A percentile compares a stretch with the other conserved stretches of the same genome.
phyloP scores from a whole-genome alignment of 1,139 yeast genomes.

The Scheffersomyces segobiensis region DNA sequence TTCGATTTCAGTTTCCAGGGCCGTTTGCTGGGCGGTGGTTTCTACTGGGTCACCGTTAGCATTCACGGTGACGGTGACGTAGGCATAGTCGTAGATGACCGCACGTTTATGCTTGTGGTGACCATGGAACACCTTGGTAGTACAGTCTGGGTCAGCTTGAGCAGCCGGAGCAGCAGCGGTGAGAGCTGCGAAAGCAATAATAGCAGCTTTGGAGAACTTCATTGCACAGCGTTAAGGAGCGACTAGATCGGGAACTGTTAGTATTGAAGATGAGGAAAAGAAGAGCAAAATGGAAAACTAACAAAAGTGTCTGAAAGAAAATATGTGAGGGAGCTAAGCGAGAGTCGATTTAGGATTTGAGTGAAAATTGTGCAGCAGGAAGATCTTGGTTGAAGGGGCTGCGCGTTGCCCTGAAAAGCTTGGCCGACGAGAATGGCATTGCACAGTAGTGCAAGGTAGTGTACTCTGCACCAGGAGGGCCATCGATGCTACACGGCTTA shows the following conservation, averaged over 20 bases:
- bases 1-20: neutral
- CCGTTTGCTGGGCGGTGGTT: neutral
- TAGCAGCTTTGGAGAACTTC: constrained; percentile 32
- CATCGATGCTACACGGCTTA: neutral
- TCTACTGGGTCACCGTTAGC: constrained; percentile 54
- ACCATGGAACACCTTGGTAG: constrained; percentile 42
- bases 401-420: neutral
- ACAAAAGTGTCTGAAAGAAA: neutral
- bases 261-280: neutral
- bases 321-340: neutral
- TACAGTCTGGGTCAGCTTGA: constrained; percentile 34
- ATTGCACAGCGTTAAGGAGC: constrained; percentile 18
- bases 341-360: neutral
- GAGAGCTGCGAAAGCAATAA: constrained; percentile 36
- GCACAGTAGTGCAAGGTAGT: neutral
- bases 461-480: neutral
- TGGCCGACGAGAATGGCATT: neutral
- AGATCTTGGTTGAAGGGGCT: neutral
- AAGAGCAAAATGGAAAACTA: neutral
- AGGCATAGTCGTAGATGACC: constrained; percentile 78
- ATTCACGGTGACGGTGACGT: constrained; percentile 75
- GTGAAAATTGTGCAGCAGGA: neutral
- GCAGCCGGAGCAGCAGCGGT: constrained; percentile 30
- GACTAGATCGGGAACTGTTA: constrained; percentile 9
- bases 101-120: constrained; percentile 80